Conservation (phyloP, 2,329 filamentous ascomycete species). For the Verticillium klebahnii region DNA sequence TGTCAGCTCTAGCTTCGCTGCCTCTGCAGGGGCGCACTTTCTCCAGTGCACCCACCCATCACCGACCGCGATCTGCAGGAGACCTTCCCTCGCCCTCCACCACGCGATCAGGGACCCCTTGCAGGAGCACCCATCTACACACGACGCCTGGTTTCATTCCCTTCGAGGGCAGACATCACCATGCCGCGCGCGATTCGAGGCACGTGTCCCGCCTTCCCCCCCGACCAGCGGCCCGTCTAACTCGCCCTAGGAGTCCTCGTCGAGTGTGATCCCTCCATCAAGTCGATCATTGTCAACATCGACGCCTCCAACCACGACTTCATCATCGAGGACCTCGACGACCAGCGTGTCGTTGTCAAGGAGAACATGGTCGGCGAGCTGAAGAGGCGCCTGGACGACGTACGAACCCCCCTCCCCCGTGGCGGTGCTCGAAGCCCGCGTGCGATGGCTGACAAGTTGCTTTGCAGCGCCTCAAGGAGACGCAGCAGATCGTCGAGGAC, state of each 20-base stretch:
- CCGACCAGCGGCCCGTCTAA: background rate
- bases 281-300: constrained; percentile 77
- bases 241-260: constrained; percentile 60
- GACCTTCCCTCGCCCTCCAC: background rate
- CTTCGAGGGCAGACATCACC: background rate
- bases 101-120: background rate
- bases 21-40: background rate
- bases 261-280: constrained; percentile 82
- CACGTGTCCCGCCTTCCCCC: constrained; percentile 18
- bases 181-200: constrained; percentile 57
- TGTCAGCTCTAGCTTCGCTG: background rate
- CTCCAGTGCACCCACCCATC: background rate
- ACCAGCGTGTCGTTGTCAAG: constrained; percentile 70
- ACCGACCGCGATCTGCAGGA: background rate
- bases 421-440: background rate
- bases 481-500: constrained; percentile 45
- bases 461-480: constrained; percentile 44
- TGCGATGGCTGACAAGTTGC: constrained; percentile 2
- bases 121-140: background rate
- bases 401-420: constrained; percentile 31
- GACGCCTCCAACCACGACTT: constrained; percentile 66
- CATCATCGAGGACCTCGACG: constrained; percentile 77
- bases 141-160: background rate
- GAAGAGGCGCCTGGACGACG: constrained; percentile 65
- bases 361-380: constrained; percentile 65